Evolutionary conservation across 2,329 filamentous ascomycete species (phyloP).

Genomic region (Penicillium thymicola): DNA sequence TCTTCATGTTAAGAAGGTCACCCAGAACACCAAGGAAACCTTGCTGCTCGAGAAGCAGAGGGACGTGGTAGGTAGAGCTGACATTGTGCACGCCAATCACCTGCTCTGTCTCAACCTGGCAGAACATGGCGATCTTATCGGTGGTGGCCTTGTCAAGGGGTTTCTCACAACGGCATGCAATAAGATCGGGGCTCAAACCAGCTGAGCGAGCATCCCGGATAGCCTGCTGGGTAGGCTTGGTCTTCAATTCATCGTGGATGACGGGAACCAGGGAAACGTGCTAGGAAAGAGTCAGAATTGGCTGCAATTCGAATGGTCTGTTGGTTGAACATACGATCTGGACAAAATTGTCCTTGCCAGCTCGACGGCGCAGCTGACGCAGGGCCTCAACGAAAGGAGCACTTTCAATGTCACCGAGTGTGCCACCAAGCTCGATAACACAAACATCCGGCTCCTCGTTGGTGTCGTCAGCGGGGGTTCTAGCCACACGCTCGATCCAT

Average conservation of each 20-base stretch:
- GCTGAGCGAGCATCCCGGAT: conserved; percentile 79
- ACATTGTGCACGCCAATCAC: conserved; percentile 87
- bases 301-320: neutral
- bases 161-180: conserved; percentile 85
- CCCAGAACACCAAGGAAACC: conserved; percentile 67
- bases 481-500: conserved; percentile 83
- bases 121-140: conserved; percentile 82
- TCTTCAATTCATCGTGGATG: conserved; percentile 76
- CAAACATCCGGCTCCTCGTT: conserved; percentile 82
- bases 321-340: conserved; percentile 55
- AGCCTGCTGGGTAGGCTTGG: conserved; percentile 90
- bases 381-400: conserved; percentile 84
- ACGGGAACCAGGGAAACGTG: conserved; percentile 76
- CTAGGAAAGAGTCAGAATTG: neutral
- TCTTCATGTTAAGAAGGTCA: conserved; percentile 59
- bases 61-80: conserved; percentile 87
- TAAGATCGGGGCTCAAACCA: conserved; percentile 71
- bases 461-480: conserved; percentile 80
- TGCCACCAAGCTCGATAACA: conserved; percentile 62
- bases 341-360: conserved; percentile 74
- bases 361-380: conserved; percentile 69
- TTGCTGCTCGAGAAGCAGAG: conserved; percentile 80
- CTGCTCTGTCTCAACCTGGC: conserved; percentile 80
- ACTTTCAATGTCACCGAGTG: conserved; percentile 73
- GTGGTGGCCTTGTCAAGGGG: conserved; percentile 70